These are phyloP conservation scores for Dactylellina sp. DNA, from an alignment of 2,329 filamentous ascomycete species.

Conservation along the genomic window DNA sequence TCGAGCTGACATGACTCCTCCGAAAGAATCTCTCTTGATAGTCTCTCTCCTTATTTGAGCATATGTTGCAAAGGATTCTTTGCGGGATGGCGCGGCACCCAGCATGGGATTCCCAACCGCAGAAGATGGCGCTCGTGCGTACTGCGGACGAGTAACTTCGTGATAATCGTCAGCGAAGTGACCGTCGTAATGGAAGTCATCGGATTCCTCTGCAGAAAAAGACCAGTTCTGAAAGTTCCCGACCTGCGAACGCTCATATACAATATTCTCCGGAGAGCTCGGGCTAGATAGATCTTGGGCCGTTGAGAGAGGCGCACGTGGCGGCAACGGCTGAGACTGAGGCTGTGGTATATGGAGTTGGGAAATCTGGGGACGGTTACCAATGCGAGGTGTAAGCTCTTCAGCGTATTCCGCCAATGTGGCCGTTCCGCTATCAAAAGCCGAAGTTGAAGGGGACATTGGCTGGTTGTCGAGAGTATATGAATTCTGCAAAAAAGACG, in stretches of 20 bases:
- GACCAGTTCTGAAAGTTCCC: slow-evolving; percentile 41
- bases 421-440: slow-evolving; percentile 22
- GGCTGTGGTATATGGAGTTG: slow-evolving; percentile 43
- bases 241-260: slow-evolving; percentile 9
- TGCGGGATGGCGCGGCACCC: slow-evolving; percentile 11
- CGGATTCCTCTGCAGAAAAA: slow-evolving; percentile 18
- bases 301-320: slow-evolving; percentile 31
- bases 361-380: slow-evolving; percentile 25
- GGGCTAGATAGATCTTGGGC: slow-evolving; percentile 14
- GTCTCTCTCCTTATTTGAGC: slow-evolving; percentile 50
- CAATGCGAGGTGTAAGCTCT: slow-evolving; percentile 22
- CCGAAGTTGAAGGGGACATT: slow-evolving; percentile 41
- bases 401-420: slow-evolving; percentile 42
- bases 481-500: slow-evolving; percentile 52
- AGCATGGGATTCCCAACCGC: slow-evolving; percentile 38
- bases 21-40: slow-evolving; percentile 45
- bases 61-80: slow-evolving; percentile 45
- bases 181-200: neutral
- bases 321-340: slow-evolving; percentile 14
- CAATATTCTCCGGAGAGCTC: slow-evolving; percentile 19
- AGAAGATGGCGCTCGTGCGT: slow-evolving; percentile 47
- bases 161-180: slow-evolving; percentile 41
- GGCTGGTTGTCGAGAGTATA: slow-evolving; percentile 20
- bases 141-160: slow-evolving; percentile 36
- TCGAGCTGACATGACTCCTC: slow-evolving; percentile 18